These are phyloP conservation scores for Excoecaria cochinchinensis DNA, from an alignment of 345 rosid genomes.

Conservation along the genomic window DNA sequence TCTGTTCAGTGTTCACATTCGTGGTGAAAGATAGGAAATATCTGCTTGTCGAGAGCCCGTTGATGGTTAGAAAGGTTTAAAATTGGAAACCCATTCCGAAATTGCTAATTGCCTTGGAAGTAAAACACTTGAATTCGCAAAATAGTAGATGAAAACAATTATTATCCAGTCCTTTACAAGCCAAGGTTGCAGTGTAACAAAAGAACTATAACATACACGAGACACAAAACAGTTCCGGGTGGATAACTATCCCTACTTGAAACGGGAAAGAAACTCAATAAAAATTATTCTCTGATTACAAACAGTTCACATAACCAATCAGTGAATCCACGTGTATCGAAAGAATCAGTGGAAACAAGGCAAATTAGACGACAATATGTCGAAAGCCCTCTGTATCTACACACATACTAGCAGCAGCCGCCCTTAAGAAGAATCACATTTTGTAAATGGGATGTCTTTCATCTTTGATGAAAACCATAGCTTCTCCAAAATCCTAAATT, in stretches of 20 bases:
- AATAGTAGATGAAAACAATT: neutral
- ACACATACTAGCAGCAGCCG: neutral
- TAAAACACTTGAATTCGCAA: too few relatives aligned
- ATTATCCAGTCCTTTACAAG: neutral
- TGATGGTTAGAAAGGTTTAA: too few relatives aligned
- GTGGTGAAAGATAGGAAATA: too few relatives aligned
- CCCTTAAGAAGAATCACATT: conserved; percentile 3
- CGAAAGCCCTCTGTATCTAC: conserved; percentile 10
- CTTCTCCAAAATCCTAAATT: conserved; percentile 2
- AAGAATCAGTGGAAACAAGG: conserved; percentile 9
- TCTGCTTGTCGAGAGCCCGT: too few relatives aligned
- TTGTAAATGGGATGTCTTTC: neutral
- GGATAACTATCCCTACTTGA: neutral
- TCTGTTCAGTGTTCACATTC: too few relatives aligned
- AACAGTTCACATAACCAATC: neutral
- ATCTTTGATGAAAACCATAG: neutral
- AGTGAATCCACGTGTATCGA: conserved; percentile 1
- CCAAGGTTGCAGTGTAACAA: neutral
- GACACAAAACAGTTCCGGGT: neutral
- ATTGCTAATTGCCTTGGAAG: too few relatives aligned
- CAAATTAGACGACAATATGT: neutral
- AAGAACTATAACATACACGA: neutral
- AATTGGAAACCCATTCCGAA: too few relatives aligned
- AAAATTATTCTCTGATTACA: conserved; percentile 1
- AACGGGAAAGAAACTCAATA: neutral